phyloP scores from a whole-genome alignment of 2,329 filamentous ascomycete species.

The Xylariaceae sp. region DNA sequence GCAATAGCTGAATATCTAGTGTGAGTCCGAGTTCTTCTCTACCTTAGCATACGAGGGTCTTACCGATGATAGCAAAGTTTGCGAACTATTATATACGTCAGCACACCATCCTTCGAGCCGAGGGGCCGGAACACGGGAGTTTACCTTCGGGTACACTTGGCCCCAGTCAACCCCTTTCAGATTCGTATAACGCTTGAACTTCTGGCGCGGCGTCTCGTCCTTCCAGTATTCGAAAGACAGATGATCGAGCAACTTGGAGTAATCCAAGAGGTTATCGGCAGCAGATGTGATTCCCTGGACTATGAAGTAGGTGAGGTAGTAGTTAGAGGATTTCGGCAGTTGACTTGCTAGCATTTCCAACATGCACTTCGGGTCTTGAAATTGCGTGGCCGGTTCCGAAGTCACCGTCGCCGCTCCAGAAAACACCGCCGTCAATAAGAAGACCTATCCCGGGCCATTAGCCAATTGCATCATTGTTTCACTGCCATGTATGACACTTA shows the following conservation, averaged over 20 bases:
- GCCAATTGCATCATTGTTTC: neutral
- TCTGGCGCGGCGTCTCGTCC: slow-evolving; percentile 66
- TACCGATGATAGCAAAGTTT: slow-evolving; percentile 33
- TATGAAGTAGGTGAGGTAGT: slow-evolving; percentile 74
- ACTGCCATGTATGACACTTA: neutral
- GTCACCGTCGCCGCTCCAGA: slow-evolving; percentile 47
- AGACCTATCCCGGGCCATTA: slow-evolving; percentile 56
- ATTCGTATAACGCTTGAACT: slow-evolving; percentile 59
- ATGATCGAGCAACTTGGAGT: slow-evolving; percentile 55
- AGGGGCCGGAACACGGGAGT: neutral
- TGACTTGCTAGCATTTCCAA: slow-evolving; percentile 54
- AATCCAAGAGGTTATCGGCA: slow-evolving; percentile 59
- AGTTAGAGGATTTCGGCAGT: slow-evolving; percentile 66
- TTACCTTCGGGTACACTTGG: slow-evolving; percentile 56
- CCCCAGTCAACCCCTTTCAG: slow-evolving; percentile 62
- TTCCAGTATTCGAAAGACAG: slow-evolving; percentile 59
- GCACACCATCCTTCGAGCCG: neutral
- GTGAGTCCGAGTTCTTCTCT: neutral
- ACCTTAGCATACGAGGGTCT: neutral
- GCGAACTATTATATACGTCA: slow-evolving; percentile 26
- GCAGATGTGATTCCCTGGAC: slow-evolving; percentile 67
- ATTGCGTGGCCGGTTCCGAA: slow-evolving; percentile 23
- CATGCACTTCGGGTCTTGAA: slow-evolving; percentile 28
- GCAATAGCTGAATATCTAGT: slow-evolving; percentile 43
- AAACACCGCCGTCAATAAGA: slow-evolving; percentile 73